Evolutionary conservation across 2,329 filamentous ascomycete species (phyloP).

Genomic region (Beauveria bassiana): DNA sequence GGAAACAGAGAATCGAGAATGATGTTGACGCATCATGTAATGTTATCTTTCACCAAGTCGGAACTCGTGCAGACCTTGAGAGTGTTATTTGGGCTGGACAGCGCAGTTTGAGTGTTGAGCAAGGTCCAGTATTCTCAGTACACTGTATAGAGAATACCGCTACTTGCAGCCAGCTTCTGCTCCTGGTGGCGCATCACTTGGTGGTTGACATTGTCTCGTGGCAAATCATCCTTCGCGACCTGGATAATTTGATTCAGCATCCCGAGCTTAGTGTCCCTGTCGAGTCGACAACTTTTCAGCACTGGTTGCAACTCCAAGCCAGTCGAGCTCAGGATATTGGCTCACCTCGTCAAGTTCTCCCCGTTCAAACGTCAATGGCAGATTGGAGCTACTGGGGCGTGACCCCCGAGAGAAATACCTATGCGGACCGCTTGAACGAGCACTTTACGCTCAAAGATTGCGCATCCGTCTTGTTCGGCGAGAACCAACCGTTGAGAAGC

Average conservation of each 20-base stretch:
- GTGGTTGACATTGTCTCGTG: conserved; percentile 39
- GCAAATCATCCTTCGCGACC: conserved; percentile 22
- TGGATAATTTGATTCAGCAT: background rate
- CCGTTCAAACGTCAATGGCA: background rate
- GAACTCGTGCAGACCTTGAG: background rate
- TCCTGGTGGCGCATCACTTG: conserved; percentile 7
- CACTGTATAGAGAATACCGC: background rate
- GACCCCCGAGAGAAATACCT: background rate
- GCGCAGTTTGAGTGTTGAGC: background rate
- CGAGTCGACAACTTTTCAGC: background rate
- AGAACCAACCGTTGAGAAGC: conserved; percentile 31
- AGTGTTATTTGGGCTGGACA: background rate
- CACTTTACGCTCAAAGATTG: background rate
- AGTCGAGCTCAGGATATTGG: background rate
- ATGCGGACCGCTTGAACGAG: background rate
- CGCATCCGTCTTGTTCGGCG: conserved; percentile 13
- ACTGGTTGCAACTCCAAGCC: background rate
- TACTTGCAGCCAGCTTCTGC: background rate
- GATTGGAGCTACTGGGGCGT: background rate
- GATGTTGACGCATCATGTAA: background rate
- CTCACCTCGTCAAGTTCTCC: background rate
- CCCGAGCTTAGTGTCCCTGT: background rate
- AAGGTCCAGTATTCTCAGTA: background rate
- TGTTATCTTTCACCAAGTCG: background rate
- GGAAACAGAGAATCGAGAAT: background rate